phyloP scores from a whole-genome alignment of 2,329 filamentous ascomycete species.

The Trichophyton benhamiae region DNA sequence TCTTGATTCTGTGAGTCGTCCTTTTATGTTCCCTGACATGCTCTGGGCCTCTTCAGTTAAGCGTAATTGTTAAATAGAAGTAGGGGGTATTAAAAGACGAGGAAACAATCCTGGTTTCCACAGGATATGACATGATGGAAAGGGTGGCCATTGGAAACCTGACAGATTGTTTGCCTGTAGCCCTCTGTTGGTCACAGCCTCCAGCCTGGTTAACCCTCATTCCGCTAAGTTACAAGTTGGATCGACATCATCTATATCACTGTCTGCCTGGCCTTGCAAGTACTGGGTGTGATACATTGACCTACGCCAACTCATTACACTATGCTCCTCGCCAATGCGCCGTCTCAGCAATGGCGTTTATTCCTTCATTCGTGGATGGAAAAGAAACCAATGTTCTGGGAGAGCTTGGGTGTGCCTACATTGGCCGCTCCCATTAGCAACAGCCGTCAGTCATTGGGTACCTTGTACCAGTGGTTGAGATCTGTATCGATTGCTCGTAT shows the following conservation, averaged over 20 bases:
- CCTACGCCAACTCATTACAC: neutral
- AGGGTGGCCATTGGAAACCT: neutral
- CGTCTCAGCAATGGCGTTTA: too few species aligned
- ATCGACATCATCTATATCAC: neutral
- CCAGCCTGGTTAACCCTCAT: neutral
- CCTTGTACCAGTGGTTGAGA: too few species aligned
- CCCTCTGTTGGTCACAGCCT: neutral
- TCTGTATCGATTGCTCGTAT: too few species aligned
- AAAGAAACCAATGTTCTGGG: too few species aligned
- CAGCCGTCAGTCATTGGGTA: too few species aligned
- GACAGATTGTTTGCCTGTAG: neutral
- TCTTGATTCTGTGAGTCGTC: neutral
- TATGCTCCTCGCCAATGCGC: too few species aligned
- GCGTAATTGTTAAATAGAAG: neutral
- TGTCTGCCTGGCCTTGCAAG: neutral
- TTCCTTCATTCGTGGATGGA: too few species aligned
- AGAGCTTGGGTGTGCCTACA: too few species aligned
- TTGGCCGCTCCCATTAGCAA: too few species aligned
- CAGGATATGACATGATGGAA: neutral
- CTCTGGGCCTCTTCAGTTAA: neutral
- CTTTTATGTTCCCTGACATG: neutral
- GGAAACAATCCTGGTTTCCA: too few species aligned
- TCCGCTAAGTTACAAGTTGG: neutral
- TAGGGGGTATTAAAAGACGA: too few species aligned
- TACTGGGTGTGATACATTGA: neutral